Conservation (phyloP, 495 filamentous ascomycete species). For the Choiromyces venosus region DNA sequence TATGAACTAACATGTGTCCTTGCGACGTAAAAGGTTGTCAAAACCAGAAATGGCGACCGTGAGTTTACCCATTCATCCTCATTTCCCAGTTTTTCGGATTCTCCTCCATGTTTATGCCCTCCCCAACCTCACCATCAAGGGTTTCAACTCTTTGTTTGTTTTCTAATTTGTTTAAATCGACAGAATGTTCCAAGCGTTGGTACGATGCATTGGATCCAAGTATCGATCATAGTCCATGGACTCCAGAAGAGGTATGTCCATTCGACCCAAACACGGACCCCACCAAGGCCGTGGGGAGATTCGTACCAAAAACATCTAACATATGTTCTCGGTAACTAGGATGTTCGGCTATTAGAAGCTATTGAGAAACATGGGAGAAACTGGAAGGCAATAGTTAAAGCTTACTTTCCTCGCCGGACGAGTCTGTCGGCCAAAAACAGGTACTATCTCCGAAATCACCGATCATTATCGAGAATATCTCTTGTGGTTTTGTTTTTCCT, state of each 20-base stretch:
- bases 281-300: background rate
- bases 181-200: conserved; percentile 48
- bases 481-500: background rate
- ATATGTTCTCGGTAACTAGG: conserved; percentile 28
- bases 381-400: conserved; percentile 46
- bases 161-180: background rate
- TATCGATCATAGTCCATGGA: conserved; percentile 46
- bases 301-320: conserved; percentile 9
- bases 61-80: conserved; percentile 17
- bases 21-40: conserved; percentile 30
- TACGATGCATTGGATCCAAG: conserved; percentile 46
- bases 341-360: conserved; percentile 42
- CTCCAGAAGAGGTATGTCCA: conserved; percentile 42
- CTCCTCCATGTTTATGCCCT: conserved; percentile 2
- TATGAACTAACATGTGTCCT: conserved; percentile 22
- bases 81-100: background rate
- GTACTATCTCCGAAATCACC: conserved; percentile 26
- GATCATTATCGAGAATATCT: background rate
- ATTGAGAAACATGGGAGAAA: conserved; percentile 43
- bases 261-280: conserved; percentile 1
- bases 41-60: conserved; percentile 44
- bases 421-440: conserved; percentile 42
- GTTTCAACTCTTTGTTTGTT: conserved; percentile 9
- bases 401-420: conserved; percentile 43
- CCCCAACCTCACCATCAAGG: conserved; percentile 2